Base-by-base conservation (phyloP, 2,329 filamentous ascomycete species). In the Nemania diffusa region DNA sequence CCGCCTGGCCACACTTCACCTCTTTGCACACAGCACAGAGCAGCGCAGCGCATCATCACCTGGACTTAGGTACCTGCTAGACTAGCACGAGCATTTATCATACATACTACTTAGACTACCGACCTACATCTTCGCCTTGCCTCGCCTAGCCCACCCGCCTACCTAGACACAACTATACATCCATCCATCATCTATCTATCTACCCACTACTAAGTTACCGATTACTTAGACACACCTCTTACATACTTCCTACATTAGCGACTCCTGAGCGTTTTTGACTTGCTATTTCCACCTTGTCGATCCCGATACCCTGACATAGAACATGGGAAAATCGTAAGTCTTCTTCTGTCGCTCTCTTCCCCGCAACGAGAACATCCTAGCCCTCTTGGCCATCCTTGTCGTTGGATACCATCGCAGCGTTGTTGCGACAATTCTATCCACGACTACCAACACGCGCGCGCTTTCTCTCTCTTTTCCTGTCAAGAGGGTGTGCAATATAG, bases 291-390 rank as follows among this genome's bases (percentile, higher is more conserved):
- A 11, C 22, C 42, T 17, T 32, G 40, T 44, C 37, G 27, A 20
- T 51, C 37, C 40, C 32, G 7, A 32, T 37, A 51, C 63, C 51
- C 50, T 62, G 62, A 71, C 44, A 53, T 69, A 68, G 52, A 66
- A 74, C 11, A 77, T 77, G 75, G 75, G 75, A 58, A 77, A 77
- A 70, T 72, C 70, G 75, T 77, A 69, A 75, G 75, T 77, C 53
- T 29, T 8, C 51, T 37, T 24, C 55, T n/a, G 34, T 44, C 32
- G 40, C 22, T 56, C 42, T 65, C 51, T 61, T 62, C 59, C 62
- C 67, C 62, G 32, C 58, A 42, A 50, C 24, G 22, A 51, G n/a
- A 46, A 48, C 22, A 26, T 46, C 42, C 65, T 50, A 27, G 34
- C 48, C 57, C 44, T 64, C 50, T 42, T 17, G 26, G 22, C 51